Evolutionary conservation across 2,329 filamentous ascomycete species (phyloP).

Genomic region (Helotiales sp.): DNA sequence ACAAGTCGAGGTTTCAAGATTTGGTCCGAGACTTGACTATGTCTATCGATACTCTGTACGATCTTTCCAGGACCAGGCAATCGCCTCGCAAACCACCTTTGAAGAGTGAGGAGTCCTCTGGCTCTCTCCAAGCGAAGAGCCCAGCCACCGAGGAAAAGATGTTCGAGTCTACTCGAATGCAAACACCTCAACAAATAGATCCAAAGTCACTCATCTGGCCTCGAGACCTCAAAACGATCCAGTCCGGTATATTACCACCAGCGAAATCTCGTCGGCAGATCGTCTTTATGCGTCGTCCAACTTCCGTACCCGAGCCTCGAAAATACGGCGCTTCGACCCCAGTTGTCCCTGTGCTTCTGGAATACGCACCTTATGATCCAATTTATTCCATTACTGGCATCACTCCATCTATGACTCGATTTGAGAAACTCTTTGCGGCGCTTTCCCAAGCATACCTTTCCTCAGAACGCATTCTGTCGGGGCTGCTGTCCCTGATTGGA

Average conservation of each 20-base stretch:
- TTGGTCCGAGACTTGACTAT: constrained; percentile 75
- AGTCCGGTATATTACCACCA: constrained; percentile 35
- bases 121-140: constrained; percentile 27
- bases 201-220: constrained; percentile 56
- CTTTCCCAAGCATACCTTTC: constrained; percentile 49
- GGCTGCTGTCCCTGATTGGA: constrained; percentile 64
- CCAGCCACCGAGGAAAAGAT: constrained; percentile 43
- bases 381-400: constrained; percentile 67
- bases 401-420: constrained; percentile 66
- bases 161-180: constrained; percentile 65
- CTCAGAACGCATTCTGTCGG: constrained; percentile 61
- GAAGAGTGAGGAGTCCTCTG: constrained; percentile 32
- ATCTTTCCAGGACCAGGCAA: constrained; percentile 69
- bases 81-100: constrained; percentile 43
- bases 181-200: constrained; percentile 64
- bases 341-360: constrained; percentile 63
- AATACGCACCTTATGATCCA: constrained; percentile 70
- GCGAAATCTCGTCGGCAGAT: constrained; percentile 45
- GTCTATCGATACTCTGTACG: constrained; percentile 80
- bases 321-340: constrained; percentile 33
- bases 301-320: constrained; percentile 29
- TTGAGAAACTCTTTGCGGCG: constrained; percentile 65
- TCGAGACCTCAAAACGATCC: constrained; percentile 39
- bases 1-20: constrained; percentile 76
- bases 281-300: constrained; percentile 42